A percentile compares a stretch with the other conserved stretches of the same genome.
Evolutionary conservation across 768 basidiomycete species (phyloP).

Genomic region (Cystofilobasidium ferigula): DNA sequence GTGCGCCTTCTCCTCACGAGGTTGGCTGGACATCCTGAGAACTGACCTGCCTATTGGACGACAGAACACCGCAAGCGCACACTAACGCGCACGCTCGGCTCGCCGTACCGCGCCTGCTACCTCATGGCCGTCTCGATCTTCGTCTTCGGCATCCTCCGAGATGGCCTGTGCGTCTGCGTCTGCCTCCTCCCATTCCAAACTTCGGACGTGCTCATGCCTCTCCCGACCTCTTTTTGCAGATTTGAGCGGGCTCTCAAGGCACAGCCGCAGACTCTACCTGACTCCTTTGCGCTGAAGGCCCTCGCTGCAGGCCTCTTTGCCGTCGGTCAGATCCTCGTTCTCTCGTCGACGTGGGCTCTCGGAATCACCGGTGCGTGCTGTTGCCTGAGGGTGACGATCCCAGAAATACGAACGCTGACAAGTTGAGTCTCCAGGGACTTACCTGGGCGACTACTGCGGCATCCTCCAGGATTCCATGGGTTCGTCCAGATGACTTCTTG

Average conservation of each 20-base stretch:
- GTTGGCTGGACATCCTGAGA: not conserved
- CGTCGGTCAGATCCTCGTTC: slow-evolving; percentile 70
- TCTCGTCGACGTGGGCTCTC: slow-evolving; percentile 77
- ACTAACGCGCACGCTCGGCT: slow-evolving; percentile 70
- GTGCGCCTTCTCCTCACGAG: slow-evolving; percentile 44
- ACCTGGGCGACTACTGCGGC: slow-evolving; percentile 56
- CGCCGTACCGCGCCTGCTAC: slow-evolving; percentile 68
- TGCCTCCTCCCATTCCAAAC: not conserved
- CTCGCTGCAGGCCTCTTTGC: slow-evolving; percentile 48
- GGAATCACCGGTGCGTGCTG: slow-evolving; percentile 58
- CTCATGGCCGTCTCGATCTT: slow-evolving; percentile 77
- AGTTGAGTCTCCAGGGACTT: slow-evolving; percentile 47
- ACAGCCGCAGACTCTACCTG: slow-evolving; percentile 64
- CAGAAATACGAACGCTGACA: not conserved
- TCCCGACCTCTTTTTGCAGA: slow-evolving; percentile 39
- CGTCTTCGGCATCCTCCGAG: slow-evolving; percentile 69
- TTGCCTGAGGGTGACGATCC: not conserved
- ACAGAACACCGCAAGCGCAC: slow-evolving; percentile 73
- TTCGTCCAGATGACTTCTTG: slow-evolving; percentile 45
- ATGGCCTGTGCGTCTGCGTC: slow-evolving; percentile 56
- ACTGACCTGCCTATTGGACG: not conserved
- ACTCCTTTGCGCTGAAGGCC: slow-evolving; percentile 52
- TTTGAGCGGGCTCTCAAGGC: slow-evolving; percentile 63
- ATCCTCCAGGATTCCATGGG: slow-evolving; percentile 49
- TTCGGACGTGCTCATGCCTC: not conserved